These are phyloP conservation scores for Penicillium paxilli DNA, from an alignment of 495 filamentous ascomycete species.

Conservation along the genomic window DNA sequence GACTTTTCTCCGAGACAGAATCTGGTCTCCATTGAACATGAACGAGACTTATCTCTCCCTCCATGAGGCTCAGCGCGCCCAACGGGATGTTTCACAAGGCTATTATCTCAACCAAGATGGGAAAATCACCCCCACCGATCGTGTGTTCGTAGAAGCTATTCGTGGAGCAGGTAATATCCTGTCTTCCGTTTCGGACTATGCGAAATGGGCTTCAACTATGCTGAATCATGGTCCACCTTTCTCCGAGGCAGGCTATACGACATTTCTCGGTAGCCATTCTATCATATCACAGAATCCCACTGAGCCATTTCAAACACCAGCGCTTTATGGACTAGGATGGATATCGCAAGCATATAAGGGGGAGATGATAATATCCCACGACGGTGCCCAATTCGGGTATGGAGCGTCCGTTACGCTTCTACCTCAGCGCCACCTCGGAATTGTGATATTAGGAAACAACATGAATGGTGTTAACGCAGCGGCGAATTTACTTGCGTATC, in stretches of 20 bases:
- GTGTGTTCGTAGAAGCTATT: neutral
- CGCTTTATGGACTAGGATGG: constrained; percentile 3
- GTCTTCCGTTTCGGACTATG: constrained; percentile 7
- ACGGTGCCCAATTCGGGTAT: constrained; percentile 6
- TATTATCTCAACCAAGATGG: constrained; percentile 1
- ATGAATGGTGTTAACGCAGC: constrained; percentile 6
- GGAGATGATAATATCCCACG: constrained; percentile 5
- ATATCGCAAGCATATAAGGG: constrained; percentile 5
- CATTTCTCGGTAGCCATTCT: constrained; percentile 6
- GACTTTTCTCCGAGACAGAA: constrained; percentile 34
- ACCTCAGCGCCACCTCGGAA: constrained; percentile 5
- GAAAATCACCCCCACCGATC: neutral
- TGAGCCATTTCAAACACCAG: constrained; percentile 4
- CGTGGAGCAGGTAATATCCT: constrained; percentile 8
- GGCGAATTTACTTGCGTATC: constrained; percentile 10
- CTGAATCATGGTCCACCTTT: constrained; percentile 4
- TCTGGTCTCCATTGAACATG: constrained; percentile 54
- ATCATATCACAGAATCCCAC: constrained; percentile 2
- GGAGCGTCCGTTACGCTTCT: constrained; percentile 7
- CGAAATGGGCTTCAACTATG: constrained; percentile 8
- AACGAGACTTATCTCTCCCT: constrained; percentile 9
- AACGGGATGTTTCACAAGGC: constrained; percentile 6
- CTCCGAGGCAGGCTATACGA: neutral
- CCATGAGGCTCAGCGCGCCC: constrained; percentile 2
- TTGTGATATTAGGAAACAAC: constrained; percentile 10